These are phyloP conservation scores for Globisporangium spinosum DNA, from an alignment of 352 stramenopile species.

Conservation along the genomic window DNA sequence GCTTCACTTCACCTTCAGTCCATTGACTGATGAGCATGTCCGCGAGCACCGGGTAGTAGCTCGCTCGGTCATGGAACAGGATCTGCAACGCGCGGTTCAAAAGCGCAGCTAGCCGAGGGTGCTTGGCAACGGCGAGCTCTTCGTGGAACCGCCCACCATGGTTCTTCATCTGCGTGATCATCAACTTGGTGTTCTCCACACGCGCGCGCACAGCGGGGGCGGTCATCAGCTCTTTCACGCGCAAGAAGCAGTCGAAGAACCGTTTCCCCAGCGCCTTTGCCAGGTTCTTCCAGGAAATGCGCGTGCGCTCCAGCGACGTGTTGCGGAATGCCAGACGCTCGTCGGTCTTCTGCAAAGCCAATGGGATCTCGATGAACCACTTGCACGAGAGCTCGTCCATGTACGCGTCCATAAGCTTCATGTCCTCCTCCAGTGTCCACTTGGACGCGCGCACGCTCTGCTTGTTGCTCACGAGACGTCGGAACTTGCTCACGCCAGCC, in stretches of 20 bases:
- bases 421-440: slow-evolving; percentile 62
- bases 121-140: slow-evolving; percentile 43
- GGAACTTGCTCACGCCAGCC: slow-evolving; percentile 38
- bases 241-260: slow-evolving; percentile 60
- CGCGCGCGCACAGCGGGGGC: slow-evolving; percentile 58
- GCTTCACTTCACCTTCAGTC: slow-evolving; percentile 71
- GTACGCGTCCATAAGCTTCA: slow-evolving; percentile 67
- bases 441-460: slow-evolving; percentile 51
- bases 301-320: slow-evolving; percentile 43
- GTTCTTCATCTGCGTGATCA: slow-evolving; percentile 70
- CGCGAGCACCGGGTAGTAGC: slow-evolving; percentile 67
- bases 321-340: slow-evolving; percentile 69
- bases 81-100: slow-evolving; percentile 76
- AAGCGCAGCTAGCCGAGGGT: slow-evolving; percentile 64
- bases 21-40: slow-evolving; percentile 73
- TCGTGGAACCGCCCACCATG: slow-evolving; percentile 67
- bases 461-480: slow-evolving; percentile 45
- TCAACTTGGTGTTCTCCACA: slow-evolving; percentile 52
- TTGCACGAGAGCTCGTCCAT: slow-evolving; percentile 64
- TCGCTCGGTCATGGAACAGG: slow-evolving; percentile 67
- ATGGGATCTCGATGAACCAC: slow-evolving; percentile 77
- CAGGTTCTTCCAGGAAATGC: slow-evolving; percentile 74
- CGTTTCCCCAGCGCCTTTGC: slow-evolving; percentile 56
- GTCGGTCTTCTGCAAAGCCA: slow-evolving; percentile 59
- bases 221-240: slow-evolving; percentile 62